phyloP scores from a whole-genome alignment of 2,329 filamentous ascomycete genomes.

The Helminthosporium solani region DNA sequence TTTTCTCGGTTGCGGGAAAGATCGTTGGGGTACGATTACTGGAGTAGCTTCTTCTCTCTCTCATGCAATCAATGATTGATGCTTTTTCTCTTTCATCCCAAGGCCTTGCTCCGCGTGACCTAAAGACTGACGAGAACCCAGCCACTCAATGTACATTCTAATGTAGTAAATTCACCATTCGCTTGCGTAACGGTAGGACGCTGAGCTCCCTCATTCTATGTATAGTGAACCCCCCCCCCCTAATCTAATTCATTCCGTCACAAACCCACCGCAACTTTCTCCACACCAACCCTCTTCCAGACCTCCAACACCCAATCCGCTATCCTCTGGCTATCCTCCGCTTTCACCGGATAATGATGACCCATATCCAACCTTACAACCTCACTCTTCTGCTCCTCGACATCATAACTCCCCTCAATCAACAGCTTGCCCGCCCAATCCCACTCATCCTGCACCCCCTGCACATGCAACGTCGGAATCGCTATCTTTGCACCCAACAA shows the following conservation, averaged over 20 bases:
- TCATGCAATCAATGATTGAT: not conserved
- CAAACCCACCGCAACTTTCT: not conserved
- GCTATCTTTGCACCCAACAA: slow-evolving; percentile 20
- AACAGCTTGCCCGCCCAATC: slow-evolving; percentile 33
- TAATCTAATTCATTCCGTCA: not conserved
- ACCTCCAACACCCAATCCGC: slow-evolving; percentile 25
- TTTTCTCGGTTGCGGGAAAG: not conserved
- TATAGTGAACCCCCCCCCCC: not conserved
- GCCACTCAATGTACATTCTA: too few relatives aligned
- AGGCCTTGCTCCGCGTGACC: not conserved
- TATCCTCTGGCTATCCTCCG: slow-evolving; percentile 34
- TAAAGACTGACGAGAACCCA: too few relatives aligned
- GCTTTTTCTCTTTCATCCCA: not conserved
- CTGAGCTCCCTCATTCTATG: too few relatives aligned
- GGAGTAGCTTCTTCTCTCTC: not conserved
- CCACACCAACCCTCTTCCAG: not conserved
- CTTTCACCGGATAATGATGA: slow-evolving; percentile 38
- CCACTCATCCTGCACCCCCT: slow-evolving; percentile 38
- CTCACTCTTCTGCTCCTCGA: slow-evolving; percentile 23
- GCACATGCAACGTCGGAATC: slow-evolving; percentile 35
- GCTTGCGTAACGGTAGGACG: too few relatives aligned
- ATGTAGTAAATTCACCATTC: too few relatives aligned
- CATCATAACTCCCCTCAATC: slow-evolving; percentile 29
- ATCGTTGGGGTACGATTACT: not conserved
- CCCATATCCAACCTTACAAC: slow-evolving; percentile 34